Conservation (phyloP, 2,329 filamentous ascomycete genomes). For the Trichoderma polysporum region DNA sequence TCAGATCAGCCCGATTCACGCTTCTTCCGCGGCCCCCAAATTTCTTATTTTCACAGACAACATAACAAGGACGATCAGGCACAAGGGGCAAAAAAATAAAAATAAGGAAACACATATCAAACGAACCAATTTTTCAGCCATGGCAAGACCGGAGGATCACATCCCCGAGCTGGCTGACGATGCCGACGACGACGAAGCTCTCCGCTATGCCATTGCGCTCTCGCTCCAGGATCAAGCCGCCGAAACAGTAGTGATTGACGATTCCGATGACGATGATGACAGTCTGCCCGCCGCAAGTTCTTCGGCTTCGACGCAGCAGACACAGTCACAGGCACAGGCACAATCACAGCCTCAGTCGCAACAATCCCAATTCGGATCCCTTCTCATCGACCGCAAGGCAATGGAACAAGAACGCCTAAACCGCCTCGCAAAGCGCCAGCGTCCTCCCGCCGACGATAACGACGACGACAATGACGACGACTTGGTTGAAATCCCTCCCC, state of each 20-base stretch:
- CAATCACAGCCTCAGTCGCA: not conserved
- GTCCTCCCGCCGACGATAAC: slow-evolving; percentile 22
- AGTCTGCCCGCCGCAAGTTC: not conserved
- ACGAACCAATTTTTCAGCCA: too few species aligned
- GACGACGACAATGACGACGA: slow-evolving; percentile 30
- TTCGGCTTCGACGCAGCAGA: not conserved
- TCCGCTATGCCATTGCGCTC: slow-evolving; percentile 60
- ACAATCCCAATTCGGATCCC: slow-evolving; percentile 36
- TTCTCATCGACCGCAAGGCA: slow-evolving; percentile 69
- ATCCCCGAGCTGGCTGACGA: slow-evolving; percentile 33
- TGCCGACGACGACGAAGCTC: slow-evolving; percentile 56
- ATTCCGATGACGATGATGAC: not conserved
- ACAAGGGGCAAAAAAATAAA: too few species aligned
- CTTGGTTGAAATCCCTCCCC: slow-evolving; percentile 31
- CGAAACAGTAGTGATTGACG: not conserved
- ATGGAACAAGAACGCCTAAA: slow-evolving; percentile 85
- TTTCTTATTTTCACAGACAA: too few species aligned
- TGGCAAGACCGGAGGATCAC: not conserved
- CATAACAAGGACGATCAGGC: too few species aligned
- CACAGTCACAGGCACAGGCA: not conserved
- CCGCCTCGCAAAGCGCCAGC: slow-evolving; percentile 58
- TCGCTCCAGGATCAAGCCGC: slow-evolving; percentile 44
- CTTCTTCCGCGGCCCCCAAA: not conserved
- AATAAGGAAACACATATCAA: too few species aligned
- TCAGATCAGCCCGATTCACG: slow-evolving; percentile 20